phyloP scores from a whole-genome alignment of 305 asterid species.

The Fraxinus albicans region DNA sequence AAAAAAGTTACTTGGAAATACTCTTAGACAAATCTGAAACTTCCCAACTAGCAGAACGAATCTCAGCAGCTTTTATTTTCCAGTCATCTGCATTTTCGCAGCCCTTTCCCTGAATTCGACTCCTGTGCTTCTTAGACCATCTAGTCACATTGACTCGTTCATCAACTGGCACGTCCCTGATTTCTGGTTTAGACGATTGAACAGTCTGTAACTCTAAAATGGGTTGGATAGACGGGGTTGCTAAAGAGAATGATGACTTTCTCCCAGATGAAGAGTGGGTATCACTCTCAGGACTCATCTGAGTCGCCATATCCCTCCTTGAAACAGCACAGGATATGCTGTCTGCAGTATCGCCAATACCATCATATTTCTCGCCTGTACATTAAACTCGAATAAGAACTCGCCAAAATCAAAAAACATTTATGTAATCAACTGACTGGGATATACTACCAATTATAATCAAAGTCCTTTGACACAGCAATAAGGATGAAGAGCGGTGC shows the following conservation, averaged over 20 bases:
- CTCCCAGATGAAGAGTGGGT: slow-evolving; percentile 41
- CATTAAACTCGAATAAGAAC: background rate
- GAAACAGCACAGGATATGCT: slow-evolving; percentile 64
- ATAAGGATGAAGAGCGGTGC: background rate
- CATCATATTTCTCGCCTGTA: slow-evolving; percentile 49
- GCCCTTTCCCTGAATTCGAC: slow-evolving; percentile 44
- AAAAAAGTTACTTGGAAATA: slow-evolving; percentile 53
- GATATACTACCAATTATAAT: background rate
- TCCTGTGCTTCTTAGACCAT: slow-evolving; percentile 76
- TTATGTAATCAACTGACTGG: background rate
- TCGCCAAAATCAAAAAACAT: background rate
- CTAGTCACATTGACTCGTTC: slow-evolving; percentile 79
- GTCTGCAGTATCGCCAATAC: slow-evolving; percentile 37
- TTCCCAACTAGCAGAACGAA: slow-evolving; percentile 61
- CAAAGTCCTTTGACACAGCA: background rate
- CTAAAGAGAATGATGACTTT: slow-evolving; percentile 54
- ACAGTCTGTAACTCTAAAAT: slow-evolving; percentile 45
- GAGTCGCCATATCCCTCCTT: slow-evolving; percentile 69
- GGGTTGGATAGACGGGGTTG: slow-evolving; percentile 57
- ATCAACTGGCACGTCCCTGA: slow-evolving; percentile 76
- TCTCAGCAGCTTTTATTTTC: slow-evolving; percentile 62
- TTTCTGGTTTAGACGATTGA: slow-evolving; percentile 51
- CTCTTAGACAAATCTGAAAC: slow-evolving; percentile 58
- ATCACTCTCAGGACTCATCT: slow-evolving; percentile 69
- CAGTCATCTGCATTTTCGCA: slow-evolving; percentile 54